Evolutionary conservation across 2,329 filamentous ascomycete species (phyloP), one percentile per base, ranked within the genome.

Genomic region (Alternaria gansuensis): DNA sequence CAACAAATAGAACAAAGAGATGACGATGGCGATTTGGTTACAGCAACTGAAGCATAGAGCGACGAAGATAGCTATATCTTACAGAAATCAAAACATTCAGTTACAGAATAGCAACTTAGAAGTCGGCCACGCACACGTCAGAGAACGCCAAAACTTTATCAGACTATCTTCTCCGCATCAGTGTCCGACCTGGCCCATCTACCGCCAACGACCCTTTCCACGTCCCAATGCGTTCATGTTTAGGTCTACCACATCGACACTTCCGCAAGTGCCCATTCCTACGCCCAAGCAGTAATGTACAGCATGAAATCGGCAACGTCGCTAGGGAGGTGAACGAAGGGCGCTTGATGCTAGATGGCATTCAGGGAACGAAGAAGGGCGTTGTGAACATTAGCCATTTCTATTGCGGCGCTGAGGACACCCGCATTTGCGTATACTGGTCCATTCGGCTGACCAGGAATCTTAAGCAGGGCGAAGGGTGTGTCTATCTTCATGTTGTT

Each of bases 311-410:
- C 69, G n/a, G 63, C 51, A 5, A 74, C 66, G 31, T 60, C 70
- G 58, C 11, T 58, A 51, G 43, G 49, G 1, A 26, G 71, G 59
- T 41, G 68, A 50, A 41, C 66, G 63, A 43, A 69, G 5, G 60
- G 54, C 2, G 56, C 72, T 63, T 80, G 77, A 26, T 71, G 70
- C 60, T 76, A 78, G 41, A 78, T 71, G 41, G 68, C 64, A 66
- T 78, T 78, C 17, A 78, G 65, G 4, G 73, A 71, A n/a, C 76
- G 73, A 24, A 78, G 65, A 3, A 78, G 71, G 48, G 66, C 63
- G 54, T 78, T 77, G 63, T 78, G 77, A 1, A 68, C 75, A 14
- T 72, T 70, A 6, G 72, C 65, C 75, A 77, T 77, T 51, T 78
- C 68, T 11, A 64, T 69, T 43, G 71, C 72, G n/a, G 51, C 44